Base-by-base conservation (phyloP, 2,329 filamentous ascomycete genomes). In the Nemania serpens region DNA sequence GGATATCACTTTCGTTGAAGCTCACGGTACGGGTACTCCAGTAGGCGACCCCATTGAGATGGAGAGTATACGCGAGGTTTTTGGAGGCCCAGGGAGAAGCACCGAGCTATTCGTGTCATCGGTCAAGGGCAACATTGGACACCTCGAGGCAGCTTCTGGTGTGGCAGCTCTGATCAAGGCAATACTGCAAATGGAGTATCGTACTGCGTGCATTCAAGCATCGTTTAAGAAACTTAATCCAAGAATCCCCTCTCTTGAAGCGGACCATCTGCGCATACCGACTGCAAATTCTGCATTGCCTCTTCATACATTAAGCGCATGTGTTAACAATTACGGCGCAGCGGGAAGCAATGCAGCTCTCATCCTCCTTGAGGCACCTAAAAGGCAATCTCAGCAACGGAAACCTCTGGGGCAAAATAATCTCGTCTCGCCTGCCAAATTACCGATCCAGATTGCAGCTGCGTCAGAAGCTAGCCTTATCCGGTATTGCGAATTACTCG, bases 1-100 rank as follows among this genome's bases (percentile, higher is more conserved):
- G 0, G 59, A 73, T 9, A 63, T 76, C 11, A 45, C 70, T 1
- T 69, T 71, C 13, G 70, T 77, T 4, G 77, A 79, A 55, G 72
- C 73, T 9, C 80, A 82, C 51, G 79, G 79, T 1, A 81, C 79
- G 0, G 79, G 78, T 5, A 82, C 79, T 1, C 64, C 64, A 1
- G 74, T 75, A 7, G 77, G 77, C 1, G 77, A 79, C 49, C 73
- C 75, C 5, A 59, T 63, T 18, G 69, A 72, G 62, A 22, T 68
- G 59, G 36, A 74, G 71, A 61, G 72, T 68, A 20, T 63, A 39
- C 29, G 75, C 1, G 22, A 50, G 11, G 69, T 71, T 0, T 68
- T 74, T 5, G 64, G 61, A 73, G 74, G 0, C 71, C 74, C 25
- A 52, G n/a, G n/a, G n/a, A 49, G 65, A 6, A 55, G 2, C 47